A percentile compares a stretch with the other conserved stretches of the same genome.
Evolutionary conservation across 2,329 filamentous ascomycete genomes (phyloP).

Genomic region (Paraconiothyrium brasiliense): DNA sequence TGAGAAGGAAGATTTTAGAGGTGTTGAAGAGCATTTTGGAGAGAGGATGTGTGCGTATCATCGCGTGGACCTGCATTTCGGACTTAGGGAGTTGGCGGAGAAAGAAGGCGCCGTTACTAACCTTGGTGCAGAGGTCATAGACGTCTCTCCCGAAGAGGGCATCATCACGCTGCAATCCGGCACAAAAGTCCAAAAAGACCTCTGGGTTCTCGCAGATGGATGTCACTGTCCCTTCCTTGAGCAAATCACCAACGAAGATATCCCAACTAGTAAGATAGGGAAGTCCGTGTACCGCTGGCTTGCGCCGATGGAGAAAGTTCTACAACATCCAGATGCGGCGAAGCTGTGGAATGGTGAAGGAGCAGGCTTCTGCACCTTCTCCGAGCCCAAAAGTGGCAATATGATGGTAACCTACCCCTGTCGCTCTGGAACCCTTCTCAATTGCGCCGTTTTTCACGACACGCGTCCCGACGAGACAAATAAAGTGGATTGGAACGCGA

Average conservation of each 20-base stretch:
- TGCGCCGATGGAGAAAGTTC: constrained; percentile 22
- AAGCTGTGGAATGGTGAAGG: constrained; percentile 16
- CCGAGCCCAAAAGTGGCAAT: constrained; percentile 6
- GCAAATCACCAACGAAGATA: constrained; percentile 19
- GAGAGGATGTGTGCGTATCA: constrained; percentile 24
- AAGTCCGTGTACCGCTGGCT: constrained; percentile 25
- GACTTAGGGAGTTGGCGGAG: constrained; percentile 22
- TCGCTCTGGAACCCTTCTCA: constrained; percentile 19
- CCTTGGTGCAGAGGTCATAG: constrained; percentile 20
- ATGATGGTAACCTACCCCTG: constrained; percentile 28
- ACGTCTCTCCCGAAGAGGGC: constrained; percentile 41
- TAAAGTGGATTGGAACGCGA: constrained; percentile 21
- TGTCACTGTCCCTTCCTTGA: constrained; percentile 22
- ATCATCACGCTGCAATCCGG: constrained; percentile 27
- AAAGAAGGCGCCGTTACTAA: constrained; percentile 16
- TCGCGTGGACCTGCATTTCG: constrained; percentile 26
- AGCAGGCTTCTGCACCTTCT: constrained; percentile 23
- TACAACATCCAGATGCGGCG: constrained; percentile 14
- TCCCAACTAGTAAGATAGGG: constrained; percentile 22
- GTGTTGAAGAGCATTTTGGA: constrained; percentile 22
- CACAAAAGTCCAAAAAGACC: constrained; percentile 20
- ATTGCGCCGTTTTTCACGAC: constrained; percentile 28
- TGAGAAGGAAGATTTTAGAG: constrained; percentile 9
- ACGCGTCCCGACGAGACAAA: constrained; percentile 21
- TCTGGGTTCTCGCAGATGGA: constrained; percentile 27